Base-by-base conservation (phyloP, 495 filamentous ascomycete genomes). In the Evernia prunastri region DNA sequence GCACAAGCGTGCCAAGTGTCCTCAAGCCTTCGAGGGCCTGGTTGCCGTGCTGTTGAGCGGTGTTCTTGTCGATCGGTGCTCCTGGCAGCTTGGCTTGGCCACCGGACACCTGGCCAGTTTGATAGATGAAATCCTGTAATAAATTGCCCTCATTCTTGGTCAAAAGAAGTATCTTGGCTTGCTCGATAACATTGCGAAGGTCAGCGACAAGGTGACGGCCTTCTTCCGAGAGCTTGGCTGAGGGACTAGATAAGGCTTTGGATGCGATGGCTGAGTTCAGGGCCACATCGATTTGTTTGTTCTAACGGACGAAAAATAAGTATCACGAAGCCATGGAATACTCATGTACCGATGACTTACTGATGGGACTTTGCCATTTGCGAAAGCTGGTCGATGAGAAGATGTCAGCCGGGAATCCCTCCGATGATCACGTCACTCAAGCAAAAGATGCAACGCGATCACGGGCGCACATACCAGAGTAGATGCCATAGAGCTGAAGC, bases 111-210 rank as follows among this genome's bases (percentile, higher is more conserved):
- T 89, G 83, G 71, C 90, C 83, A 2, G 92, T 91, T 69, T 95
- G 87, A 87, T 88, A 98, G 78, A 97, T 91, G 75, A 97, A 97
- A 65, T 97, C 95, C 69, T 98, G 94, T 13, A 98, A 76, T 33
- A 97, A 76, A 69, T 98, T 90, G 67, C 92, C 94, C 37, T 96
- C 84, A 71, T 98, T 98, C 84, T 98, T 98, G 74, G 85, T 88
- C 40, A 98, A 80, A n/a, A 97, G 80, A 17, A 97, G 79, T 42
- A 85, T 73, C 77, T 97, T 96, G 18, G 94, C 89, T 70, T 96
- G 85, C 64, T 91, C 87, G 58, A 98, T 89, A 54, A 96, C 91
- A 66, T 90, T 80, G 37, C 84, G 82, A 59, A 95, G 79, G 68
- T 97, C 92, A 40, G 76, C 76, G 6, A 97, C 85, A 2, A 98